Conservation (phyloP, 306 rosid genomes). For the Quercus wislizeni region DNA sequence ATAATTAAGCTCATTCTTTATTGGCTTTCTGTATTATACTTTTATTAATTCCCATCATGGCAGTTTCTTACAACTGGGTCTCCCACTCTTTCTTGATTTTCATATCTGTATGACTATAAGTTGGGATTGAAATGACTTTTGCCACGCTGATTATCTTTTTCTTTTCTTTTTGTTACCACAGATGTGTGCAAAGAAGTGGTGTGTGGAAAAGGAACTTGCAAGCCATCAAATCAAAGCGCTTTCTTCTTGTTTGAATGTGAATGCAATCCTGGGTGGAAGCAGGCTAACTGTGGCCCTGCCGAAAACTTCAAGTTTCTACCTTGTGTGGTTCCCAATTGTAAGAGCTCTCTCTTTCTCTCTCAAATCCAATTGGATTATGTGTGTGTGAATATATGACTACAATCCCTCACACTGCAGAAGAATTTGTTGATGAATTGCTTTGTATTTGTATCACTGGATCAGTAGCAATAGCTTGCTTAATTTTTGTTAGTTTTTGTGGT, state of each 20-base stretch:
- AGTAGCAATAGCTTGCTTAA: not conserved
- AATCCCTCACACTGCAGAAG: not conserved
- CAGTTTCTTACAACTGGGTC: constrained; percentile 4
- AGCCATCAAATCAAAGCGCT: constrained; percentile 49
- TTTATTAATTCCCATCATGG: not conserved
- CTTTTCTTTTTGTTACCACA: constrained; percentile 7
- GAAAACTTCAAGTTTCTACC: constrained; percentile 64
- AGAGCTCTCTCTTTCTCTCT: constrained; percentile 14
- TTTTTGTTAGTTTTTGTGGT: not conserved
- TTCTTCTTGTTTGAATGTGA: constrained; percentile 57
- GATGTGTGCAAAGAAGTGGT: constrained; percentile 57
- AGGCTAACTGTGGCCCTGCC: constrained; percentile 26
- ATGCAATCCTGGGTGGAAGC: constrained; percentile 81
- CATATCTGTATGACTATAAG: not conserved
- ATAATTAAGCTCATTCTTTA: not conserved
- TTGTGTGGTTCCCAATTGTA: constrained; percentile 82
- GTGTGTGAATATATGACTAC: too few relatives aligned
- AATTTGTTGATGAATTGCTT: not conserved
- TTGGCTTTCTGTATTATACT: not conserved
- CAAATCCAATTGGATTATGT: not conserved
- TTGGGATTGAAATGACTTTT: not conserved
- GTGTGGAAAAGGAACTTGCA: constrained; percentile 88
- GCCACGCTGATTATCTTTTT: not conserved
- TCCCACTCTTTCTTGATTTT: not conserved
- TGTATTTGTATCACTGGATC: not conserved